These are phyloP conservation scores for Leccinum fibrillosum DNA, from an alignment of 768 basidiomycete species.

Conservation along the genomic window DNA sequence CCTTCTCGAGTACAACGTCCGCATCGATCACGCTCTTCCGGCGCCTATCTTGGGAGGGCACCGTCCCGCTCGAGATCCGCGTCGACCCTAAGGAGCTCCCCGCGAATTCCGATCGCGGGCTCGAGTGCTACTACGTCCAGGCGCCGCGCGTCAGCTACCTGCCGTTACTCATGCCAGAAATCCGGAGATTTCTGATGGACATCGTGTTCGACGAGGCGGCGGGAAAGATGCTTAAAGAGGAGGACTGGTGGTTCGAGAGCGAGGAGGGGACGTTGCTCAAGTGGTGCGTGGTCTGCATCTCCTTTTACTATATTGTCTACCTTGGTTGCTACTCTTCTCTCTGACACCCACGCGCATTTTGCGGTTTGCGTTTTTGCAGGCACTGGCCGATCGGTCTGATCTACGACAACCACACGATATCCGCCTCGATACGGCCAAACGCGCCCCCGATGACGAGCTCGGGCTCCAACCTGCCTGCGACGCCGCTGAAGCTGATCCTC, in stretches of 20 bases:
- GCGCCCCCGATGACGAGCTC: conserved; percentile 37
- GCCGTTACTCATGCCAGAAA: conserved; percentile 84
- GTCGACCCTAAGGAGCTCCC: conserved; percentile 88
- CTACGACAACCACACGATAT: conserved; percentile 80
- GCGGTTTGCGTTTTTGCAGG: conserved; percentile 46
- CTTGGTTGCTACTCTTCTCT: background rate
- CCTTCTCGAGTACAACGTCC: conserved; percentile 42
- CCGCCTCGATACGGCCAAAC: conserved; percentile 47
- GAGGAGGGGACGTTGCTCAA: conserved; percentile 79
- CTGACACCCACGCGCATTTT: conserved; percentile 8
- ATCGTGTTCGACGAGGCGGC: conserved; percentile 89
- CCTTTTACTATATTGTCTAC: background rate
- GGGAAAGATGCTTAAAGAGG: conserved; percentile 72
- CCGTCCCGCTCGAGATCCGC: conserved; percentile 84
- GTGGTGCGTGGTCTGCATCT: conserved; percentile 56
- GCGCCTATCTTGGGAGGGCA: conserved; percentile 86
- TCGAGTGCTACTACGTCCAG: conserved; percentile 88
- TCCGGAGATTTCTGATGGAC: conserved; percentile 85
- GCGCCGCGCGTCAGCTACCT: conserved; percentile 93
- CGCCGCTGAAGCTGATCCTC: conserved; percentile 75
- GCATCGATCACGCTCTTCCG: conserved; percentile 82
- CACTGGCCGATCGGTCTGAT: conserved; percentile 97
- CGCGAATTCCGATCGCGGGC: conserved; percentile 82
- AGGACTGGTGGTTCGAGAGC: conserved; percentile 98
- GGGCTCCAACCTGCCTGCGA: conserved; percentile 35